Conservation (phyloP, 805 yeast species). For the Nakazawaea molendinolei region DNA sequence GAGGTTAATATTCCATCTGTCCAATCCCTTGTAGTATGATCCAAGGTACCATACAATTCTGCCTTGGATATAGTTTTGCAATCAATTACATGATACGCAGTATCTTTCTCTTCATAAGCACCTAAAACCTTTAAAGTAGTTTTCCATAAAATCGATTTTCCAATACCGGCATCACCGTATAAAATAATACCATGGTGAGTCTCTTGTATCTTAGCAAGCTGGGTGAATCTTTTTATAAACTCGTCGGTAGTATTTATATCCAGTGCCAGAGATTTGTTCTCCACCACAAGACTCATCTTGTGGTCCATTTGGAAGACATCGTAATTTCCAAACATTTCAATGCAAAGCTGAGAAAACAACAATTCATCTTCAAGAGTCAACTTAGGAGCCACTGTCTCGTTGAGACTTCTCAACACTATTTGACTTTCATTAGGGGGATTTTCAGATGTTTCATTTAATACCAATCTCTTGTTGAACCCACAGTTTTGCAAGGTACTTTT, state of each 20-base stretch:
- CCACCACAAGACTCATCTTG: too few species aligned
- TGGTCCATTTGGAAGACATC: too few species aligned
- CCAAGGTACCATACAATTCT: constrained; percentile 62
- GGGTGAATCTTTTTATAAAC: constrained; percentile 53
- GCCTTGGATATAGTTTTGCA: constrained; percentile 70
- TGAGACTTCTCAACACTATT: constrained; percentile 44
- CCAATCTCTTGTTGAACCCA: constrained; percentile 35
- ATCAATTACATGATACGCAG: constrained; percentile 46
- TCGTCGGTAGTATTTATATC: constrained; percentile 28
- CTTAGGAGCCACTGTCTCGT: constrained; percentile 64
- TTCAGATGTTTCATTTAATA: neutral
- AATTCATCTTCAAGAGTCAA: constrained; percentile 46
- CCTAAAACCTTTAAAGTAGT: constrained; percentile 41
- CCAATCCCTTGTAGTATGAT: constrained; percentile 83
- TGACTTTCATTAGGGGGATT: constrained; percentile 18
- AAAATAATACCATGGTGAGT: constrained; percentile 76
- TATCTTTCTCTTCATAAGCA: constrained; percentile 27
- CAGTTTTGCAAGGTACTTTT: constrained; percentile 60
- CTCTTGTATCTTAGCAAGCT: constrained; percentile 53
- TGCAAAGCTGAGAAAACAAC: constrained; percentile 24
- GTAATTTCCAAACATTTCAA: constrained; percentile 24
- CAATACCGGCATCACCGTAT: constrained; percentile 71
- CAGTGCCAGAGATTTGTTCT: constrained; percentile 20
- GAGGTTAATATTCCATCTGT: constrained; percentile 78
- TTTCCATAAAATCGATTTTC: constrained; percentile 56